These are phyloP conservation scores for Clitopilus passeckerianus DNA, from an alignment of 768 basidiomycete genomes.

Conservation along the genomic window DNA sequence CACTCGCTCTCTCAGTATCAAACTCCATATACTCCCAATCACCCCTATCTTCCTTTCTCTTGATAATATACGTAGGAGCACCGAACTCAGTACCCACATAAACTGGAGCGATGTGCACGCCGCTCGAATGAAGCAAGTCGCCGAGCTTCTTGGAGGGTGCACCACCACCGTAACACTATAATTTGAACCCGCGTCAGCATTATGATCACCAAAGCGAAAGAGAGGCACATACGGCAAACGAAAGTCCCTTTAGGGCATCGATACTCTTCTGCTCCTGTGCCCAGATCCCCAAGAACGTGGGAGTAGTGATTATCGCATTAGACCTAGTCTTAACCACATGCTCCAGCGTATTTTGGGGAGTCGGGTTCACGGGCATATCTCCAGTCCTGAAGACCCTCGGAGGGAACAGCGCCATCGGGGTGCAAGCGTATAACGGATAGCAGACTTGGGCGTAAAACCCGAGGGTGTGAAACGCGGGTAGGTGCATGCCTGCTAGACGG, in stretches of 20 bases:
- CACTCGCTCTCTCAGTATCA: conserved; percentile 7
- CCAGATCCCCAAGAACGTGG: conserved; percentile 34
- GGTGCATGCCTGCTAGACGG: conserved; percentile 19
- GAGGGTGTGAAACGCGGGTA: conserved; percentile 35
- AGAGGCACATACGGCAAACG: conserved; percentile 9
- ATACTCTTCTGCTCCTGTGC: conserved; percentile 19
- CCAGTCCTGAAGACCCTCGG: conserved; percentile 18
- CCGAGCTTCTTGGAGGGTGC: conserved; percentile 7
- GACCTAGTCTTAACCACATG: conserved; percentile 22
- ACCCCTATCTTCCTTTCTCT: conserved; percentile 12
- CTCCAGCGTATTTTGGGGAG: conserved; percentile 33
- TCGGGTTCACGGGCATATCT: conserved; percentile 27
- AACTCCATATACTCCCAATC: conserved; percentile 12
- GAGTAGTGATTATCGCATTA: conserved; percentile 27
- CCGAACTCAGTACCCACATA: conserved; percentile 15
- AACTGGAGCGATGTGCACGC: conserved; percentile 5
- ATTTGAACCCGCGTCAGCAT: too few species aligned
- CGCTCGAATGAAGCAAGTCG: conserved; percentile 5
- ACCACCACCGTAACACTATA: conserved; percentile 10
- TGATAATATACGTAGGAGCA: conserved; percentile 2
- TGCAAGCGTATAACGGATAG: conserved; percentile 18
- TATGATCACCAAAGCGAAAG: too few species aligned
- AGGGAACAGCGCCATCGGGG: conserved; percentile 24
- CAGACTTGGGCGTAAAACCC: conserved; percentile 26
- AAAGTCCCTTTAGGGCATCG: conserved; percentile 6